Evolutionary conservation across 257 asterid genomes (phyloP).

Genomic region (Capsicum chinense): DNA sequence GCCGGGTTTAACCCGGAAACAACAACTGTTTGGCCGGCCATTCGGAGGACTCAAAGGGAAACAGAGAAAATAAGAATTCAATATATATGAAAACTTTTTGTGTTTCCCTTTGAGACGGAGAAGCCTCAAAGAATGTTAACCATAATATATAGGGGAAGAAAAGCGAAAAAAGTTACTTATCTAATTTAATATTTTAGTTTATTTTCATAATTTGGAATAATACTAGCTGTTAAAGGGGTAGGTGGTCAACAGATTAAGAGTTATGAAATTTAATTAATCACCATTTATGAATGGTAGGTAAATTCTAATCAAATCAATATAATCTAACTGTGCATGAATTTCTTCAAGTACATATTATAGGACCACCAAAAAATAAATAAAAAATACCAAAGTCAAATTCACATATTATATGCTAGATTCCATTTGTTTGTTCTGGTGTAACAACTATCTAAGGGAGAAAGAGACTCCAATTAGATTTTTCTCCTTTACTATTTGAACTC

Average conservation of each 20-base stretch:
- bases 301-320: not conserved
- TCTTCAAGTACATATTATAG: too few species aligned
- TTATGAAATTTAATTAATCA: not conserved
- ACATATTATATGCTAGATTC: not conserved
- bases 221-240: not conserved
- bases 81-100: not conserved
- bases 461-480: not conserved
- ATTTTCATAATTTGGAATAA: not conserved
- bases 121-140: not conserved
- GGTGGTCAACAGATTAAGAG: not conserved
- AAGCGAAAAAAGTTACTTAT: not conserved
- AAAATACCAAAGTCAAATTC: not conserved
- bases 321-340: not conserved
- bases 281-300: not conserved
- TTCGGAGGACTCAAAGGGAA: slow-evolving; percentile 19
- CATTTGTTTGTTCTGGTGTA: not conserved
- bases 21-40: slow-evolving; percentile 31
- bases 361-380: too few species aligned
- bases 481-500: not conserved
- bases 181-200: not conserved
- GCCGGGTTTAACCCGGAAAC: slow-evolving; percentile 32
- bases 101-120: slow-evolving; percentile 21
- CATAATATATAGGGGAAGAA: slow-evolving; percentile 7
- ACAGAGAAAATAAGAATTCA: not conserved
- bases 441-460: not conserved